Evolutionary conservation across 148 eudicot species (phyloP), one percentile per base, ranked within the genome.

Genomic region (Camellia japonica): DNA sequence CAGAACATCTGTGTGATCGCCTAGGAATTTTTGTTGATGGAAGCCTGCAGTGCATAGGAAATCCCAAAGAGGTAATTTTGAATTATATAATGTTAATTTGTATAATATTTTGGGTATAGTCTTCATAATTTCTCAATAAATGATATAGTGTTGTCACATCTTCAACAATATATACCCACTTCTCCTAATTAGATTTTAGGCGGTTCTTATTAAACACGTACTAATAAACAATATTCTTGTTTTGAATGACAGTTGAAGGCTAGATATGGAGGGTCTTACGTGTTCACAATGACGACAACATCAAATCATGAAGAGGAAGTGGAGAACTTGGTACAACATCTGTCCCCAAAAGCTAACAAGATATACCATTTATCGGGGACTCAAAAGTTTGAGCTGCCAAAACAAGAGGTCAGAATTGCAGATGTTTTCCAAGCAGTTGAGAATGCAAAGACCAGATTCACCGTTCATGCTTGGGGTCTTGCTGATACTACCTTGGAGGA

Each of bases 1-100:
- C 98, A 46, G 98, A 94, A 84, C 93, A 87, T 81, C 85, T 94
- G 41, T 94, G 98, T 87, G 98, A 92, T 74, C 87, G 97, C 61
- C 85, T 94, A 58, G 98, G 98, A 79, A 92, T 94, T 75, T 94
- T 92, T 71, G 97, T 94, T 42, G 97, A 92, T 86, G 98, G 98
- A 15, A 83, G 89, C 85, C 85, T 94, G 87, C 97, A 92, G 83
- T 94, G 98, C 81, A 83, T 94, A 20, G 98, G 97, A 74, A 93
- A 93, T 78, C 93, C 98, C 55, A 94, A 88, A 86, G 90, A 92
- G 93, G 98, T 91, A 88, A 74, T 13, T 44, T 30, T 30, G 38
- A 30, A 30, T 30, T 30, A 30, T 30, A 1, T 1, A 30, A 30
- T 30, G 1, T 30, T 30, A 30, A 30, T 30, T 30, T 30, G 38